Evolutionary conservation across 192 early-diverging fungal species (phyloP), one percentile per base, ranked within the genome.

Genomic region (Coemansia sp.): DNA sequence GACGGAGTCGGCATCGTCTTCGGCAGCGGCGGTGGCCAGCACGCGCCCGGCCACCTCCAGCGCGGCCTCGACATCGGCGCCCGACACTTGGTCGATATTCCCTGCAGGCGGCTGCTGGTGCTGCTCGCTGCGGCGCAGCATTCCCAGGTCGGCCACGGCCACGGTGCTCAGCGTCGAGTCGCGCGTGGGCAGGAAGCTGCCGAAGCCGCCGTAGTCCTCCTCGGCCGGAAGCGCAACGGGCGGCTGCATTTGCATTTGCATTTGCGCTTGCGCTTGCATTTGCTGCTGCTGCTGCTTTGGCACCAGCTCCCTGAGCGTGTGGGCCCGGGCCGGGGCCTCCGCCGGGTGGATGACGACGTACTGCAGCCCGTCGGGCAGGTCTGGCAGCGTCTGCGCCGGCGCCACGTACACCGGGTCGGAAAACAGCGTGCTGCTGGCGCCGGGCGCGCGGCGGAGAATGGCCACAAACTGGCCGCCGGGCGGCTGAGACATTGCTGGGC

Each of bases 321-420:
- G 51, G 0, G 58, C 6, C 43, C 45, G 51, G 3, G 32, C 51
- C 1, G 41, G 22, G 18, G 21, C 43, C 25, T 47, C 40, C 1
- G 56, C 60, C 31, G 73, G 73, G 19, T 77, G 73, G 21, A 77
- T 56, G 25, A 65, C 58, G 13, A 77, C 58, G 51, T 69, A 77
- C 27, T 77, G 58, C 32, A 77, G 54, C 10, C 62, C 73, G 0
- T 69, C 73, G 23, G 73, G 73, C 13, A 69, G 53, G 5, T 69
- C 73, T 4, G 73, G 73, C 4, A 77, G 55, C 9, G 32, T 5
- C 39, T 77, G 61, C 5, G 42, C 41, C 17, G 46, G 25, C 8
- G 66, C 42, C 26, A 69, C 56, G 22, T 46, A 65, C 3, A 69
- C 54, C 2, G 73, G 73, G 56, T 77, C 73, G 1, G 73, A 77